A percentile compares a stretch with the other conserved stretches of the same genome.
phyloP scores from a whole-genome alignment of 345 rosid genomes.

The Syzygium oleosum region DNA sequence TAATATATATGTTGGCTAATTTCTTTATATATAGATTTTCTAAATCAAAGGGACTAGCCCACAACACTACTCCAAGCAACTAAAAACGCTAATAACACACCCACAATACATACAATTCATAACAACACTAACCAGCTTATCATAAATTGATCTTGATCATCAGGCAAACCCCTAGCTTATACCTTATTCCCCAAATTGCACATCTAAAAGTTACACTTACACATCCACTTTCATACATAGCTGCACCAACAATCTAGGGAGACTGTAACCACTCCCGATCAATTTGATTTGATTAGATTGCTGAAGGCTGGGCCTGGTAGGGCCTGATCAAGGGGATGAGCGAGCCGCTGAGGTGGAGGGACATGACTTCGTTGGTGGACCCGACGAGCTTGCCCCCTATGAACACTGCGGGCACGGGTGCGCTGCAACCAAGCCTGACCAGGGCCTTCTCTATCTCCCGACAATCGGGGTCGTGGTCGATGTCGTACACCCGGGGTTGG shows the following conservation, averaged over 20 bases:
- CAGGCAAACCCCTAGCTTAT: not conserved
- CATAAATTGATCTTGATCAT: not conserved
- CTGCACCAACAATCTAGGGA: not conserved
- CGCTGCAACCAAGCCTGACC: slow-evolving; percentile 49
- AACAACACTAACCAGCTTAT: not conserved
- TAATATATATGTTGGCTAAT: not conserved
- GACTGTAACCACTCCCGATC: not conserved
- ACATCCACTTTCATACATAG: not conserved
- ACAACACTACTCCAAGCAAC: not conserved
- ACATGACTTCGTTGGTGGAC: slow-evolving; percentile 82
- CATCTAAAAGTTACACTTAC: not conserved
- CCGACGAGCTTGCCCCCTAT: slow-evolving; percentile 67
- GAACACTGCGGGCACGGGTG: slow-evolving; percentile 68
- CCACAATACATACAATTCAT: not conserved
- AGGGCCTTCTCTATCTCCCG: slow-evolving; percentile 74
- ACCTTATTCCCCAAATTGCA: not conserved
- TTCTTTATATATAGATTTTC: not conserved
- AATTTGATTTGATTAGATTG: not conserved
- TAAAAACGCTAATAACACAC: not conserved
- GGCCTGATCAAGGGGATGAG: slow-evolving; percentile 60
- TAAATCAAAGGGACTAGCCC: not conserved
- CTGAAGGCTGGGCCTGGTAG: slow-evolving; percentile 28
- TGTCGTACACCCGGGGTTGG: slow-evolving; percentile 46
- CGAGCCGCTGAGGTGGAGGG: slow-evolving; percentile 66
- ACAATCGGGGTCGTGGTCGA: slow-evolving; percentile 67